Base-by-base conservation (phyloP, 768 basidiomycete species). In the Russula earlei region DNA sequence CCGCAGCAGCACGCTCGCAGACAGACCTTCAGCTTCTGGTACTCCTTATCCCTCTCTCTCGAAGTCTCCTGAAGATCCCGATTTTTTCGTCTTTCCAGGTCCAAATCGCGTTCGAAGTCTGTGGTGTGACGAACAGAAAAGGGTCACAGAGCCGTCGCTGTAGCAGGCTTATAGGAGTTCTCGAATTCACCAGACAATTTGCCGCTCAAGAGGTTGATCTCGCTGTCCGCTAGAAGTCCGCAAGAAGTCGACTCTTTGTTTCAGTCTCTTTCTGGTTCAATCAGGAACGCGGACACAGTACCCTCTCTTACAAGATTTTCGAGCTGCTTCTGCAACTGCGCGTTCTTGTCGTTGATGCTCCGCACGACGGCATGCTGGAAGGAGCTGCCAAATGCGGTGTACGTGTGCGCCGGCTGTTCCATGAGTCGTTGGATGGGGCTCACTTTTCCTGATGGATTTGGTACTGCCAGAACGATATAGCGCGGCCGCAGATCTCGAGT, bases 381-480 rank as follows among this genome's bases (percentile, higher is more conserved):
- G 15, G 88, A 82, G 61, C 86, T 88, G 7, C 24, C 59, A 22
- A 27, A 5, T 36, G 42, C 29, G 47, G 43, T 29, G 52, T 24
- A 24, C 43, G 27, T 6, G 44, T 12, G 27, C 27, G 55, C 6
- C 17, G 5, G 2, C 19, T 2, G 7, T 1, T 10, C 4, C 9
- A 10, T 6, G 10, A 38, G 27, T 7, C 12, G 6, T 1, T 9
- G 34, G 19, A 33, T 8, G 27, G 5, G 22, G 62, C 70, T 55
- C 54, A 87, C 89, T 79, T 83, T 72, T 92, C 90, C 69, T 92
- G 90, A 60, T 88, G 86, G 49, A 84, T 79, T 64, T 92, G 90
- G 67, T 92, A 92, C 67, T 90, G 87, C 90, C 90, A 92, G 67
- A 92, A 92, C 4, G 89, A 87, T 55, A 91, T 78, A 4, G 90